Conservation (phyloP, 2,329 filamentous ascomycete species). For the Triangularia setosa region DNA sequence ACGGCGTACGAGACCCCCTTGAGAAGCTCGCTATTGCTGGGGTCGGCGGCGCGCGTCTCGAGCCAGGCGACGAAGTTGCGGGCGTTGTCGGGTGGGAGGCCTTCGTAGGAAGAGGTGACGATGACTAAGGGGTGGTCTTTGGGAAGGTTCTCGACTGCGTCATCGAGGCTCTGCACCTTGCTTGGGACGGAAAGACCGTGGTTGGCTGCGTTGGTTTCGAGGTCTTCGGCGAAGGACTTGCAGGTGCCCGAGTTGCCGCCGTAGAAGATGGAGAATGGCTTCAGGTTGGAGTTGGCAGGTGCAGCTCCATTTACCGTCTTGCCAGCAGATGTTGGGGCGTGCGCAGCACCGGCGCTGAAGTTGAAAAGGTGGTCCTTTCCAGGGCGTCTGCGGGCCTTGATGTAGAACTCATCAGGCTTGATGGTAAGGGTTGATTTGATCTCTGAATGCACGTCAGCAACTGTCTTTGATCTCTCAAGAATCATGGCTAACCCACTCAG, state of each 20-base stretch:
- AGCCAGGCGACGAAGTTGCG: slow-evolving; percentile 54
- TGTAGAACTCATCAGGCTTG: slow-evolving; percentile 34
- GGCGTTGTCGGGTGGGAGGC: slow-evolving; percentile 55
- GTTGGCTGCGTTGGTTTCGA: slow-evolving; percentile 43
- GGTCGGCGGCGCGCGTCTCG: slow-evolving; percentile 33
- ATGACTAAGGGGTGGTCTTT: slow-evolving; percentile 48
- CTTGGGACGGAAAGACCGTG: slow-evolving; percentile 44
- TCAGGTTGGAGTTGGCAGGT: slow-evolving; percentile 25
- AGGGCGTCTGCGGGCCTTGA: slow-evolving; percentile 19
- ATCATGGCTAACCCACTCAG: slow-evolving; percentile 24
- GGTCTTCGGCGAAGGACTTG: slow-evolving; percentile 48
- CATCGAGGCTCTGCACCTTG: slow-evolving; percentile 44
- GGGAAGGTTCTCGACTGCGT: slow-evolving; percentile 46
- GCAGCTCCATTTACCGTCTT: slow-evolving; percentile 3
- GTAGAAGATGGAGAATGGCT: slow-evolving; percentile 51
- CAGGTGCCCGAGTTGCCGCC: slow-evolving; percentile 58
- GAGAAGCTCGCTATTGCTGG: slow-evolving; percentile 33
- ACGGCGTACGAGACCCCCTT: slow-evolving; percentile 50
- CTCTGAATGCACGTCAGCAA: slow-evolving; percentile 16
- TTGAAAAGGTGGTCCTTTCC: slow-evolving; percentile 19
- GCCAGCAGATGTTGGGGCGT: slow-evolving; percentile 8
- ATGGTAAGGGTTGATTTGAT: slow-evolving; percentile 43
- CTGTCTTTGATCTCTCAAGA: neutral
- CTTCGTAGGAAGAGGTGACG: slow-evolving; percentile 55
- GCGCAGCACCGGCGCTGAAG: slow-evolving; percentile 9